These are phyloP conservation scores for Ramicandelaber brevisporus DNA, from an alignment of 192 early-diverging fungal species.

Conservation along the genomic window DNA sequence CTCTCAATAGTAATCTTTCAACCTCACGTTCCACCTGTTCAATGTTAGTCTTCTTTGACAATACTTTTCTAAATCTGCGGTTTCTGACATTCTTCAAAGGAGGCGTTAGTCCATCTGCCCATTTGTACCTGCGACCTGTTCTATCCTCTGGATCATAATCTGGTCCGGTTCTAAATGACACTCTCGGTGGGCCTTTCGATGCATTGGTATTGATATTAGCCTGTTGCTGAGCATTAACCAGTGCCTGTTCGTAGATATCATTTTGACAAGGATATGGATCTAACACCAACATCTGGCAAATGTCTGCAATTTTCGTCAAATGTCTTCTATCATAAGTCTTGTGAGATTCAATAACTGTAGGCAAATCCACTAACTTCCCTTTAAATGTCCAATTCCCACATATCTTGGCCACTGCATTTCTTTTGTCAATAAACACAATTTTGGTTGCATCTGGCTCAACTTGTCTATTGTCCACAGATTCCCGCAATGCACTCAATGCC, in stretches of 20 bases:
- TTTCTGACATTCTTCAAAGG: conserved; percentile 7
- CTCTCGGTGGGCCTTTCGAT: no score
- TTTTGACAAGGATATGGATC: no score
- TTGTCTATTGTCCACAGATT: no score
- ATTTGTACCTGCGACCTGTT: no score
- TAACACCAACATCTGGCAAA: conserved; percentile 14
- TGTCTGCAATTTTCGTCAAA: conserved; percentile 13
- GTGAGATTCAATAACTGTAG: conserved; percentile 12
- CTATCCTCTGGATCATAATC: no score
- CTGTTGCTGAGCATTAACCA: no score
- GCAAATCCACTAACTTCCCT: conserved; percentile 12
- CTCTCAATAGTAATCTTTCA: no score
- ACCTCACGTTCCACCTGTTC: conserved; percentile 13
- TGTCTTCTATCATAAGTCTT: conserved; percentile 13
- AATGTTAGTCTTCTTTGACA: conserved; percentile 5
- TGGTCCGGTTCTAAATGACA: no score
- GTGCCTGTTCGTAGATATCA: no score
- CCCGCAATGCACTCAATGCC: no score
- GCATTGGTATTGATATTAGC: no score
- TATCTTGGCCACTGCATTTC: conserved; percentile 11
- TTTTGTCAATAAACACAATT: conserved; percentile 10
- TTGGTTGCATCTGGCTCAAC: no score
- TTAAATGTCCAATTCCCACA: conserved; percentile 2
- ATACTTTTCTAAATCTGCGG: conserved; percentile 7
- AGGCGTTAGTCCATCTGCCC: conserved; percentile 10